Base-by-base conservation (phyloP, 1,139 yeast species). In the Kluyveromyces sp. region DNA sequence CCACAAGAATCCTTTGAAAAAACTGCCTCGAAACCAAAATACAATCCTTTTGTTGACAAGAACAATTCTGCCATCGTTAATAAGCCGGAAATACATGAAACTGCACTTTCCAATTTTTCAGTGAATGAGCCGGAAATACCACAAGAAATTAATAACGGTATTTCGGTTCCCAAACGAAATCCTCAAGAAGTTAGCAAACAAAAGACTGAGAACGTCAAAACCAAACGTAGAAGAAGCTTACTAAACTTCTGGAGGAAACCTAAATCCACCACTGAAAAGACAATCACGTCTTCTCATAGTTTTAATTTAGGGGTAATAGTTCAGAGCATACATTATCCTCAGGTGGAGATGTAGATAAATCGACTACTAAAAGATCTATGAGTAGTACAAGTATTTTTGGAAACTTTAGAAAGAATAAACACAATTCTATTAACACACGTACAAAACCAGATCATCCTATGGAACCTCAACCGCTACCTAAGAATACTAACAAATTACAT, bases 221-320 rank as follows among this genome's bases (percentile, higher is more conserved):
- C 32, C n/a, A 38, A 30, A 25, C 25, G 37, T 47, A 65, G 60
- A 53, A 64, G 59, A 48, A 60, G 68, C 34, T 58, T 69, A 35
- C 61, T 69, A 45, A 64, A 69, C 7, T 61, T 69, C 34, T 58
- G 69, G 45, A 64, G 59, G 45, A 58, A 41, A 27, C 34, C 43
- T 15, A 41, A 41, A 15, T 7, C 21, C 26, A 5, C 38, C 21
- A 15, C 39, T n/a, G 39, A 41, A 7, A 41, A 34, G 21, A 52
- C 55, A 48, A 60, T 58, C 41, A 47, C 58, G 4, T 51, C 50
- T 0, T 50, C 58, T 30, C 42, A 54, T 5, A 31, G 38, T 28
- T 34, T 39, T 25, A 43, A 35, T 34, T 26, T 37, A 27, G 21
- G 31, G 6, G 31, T 26, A 26, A 37, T 6, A 27, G 6, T 21